Evolutionary conservation across 2,329 filamentous ascomycete genomes (phyloP).

Genomic region (Pseudogymnoascus sp.): DNA sequence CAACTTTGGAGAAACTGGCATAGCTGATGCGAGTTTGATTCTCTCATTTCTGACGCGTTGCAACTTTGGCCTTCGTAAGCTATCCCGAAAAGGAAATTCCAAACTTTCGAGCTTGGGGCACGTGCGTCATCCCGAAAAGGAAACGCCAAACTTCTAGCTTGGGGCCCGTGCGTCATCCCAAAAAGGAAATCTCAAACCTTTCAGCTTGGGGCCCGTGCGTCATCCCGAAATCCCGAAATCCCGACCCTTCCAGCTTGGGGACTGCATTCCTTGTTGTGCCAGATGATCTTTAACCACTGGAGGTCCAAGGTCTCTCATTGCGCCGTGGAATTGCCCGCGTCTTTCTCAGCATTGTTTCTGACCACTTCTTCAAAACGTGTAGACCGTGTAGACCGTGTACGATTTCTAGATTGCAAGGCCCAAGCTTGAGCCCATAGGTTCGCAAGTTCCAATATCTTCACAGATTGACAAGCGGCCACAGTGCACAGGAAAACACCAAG

Average conservation of each 20-base stretch:
- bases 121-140: background rate
- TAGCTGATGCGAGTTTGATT: background rate
- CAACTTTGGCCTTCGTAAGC: background rate
- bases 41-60: background rate
- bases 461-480: background rate
- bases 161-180: background rate
- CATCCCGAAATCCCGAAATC: background rate
- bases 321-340: background rate
- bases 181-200: background rate
- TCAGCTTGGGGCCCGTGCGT: background rate
- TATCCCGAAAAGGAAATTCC: background rate
- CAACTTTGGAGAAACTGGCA: background rate
- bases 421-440: background rate
- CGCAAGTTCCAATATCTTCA: background rate
- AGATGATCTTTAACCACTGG: background rate
- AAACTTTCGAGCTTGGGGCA: background rate
- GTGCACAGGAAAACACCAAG: background rate
- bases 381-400: background rate
- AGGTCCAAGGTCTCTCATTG: background rate
- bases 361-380: background rate
- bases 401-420: background rate
- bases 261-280: background rate
- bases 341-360: background rate
- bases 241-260: too few relatives aligned
- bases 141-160: background rate